Percentiles rank a stretch among this genome's conserved stretches.
These are phyloP conservation scores for Rossbeevera mucosa DNA, from an alignment of 768 basidiomycete genomes.

Conservation along the genomic window DNA sequence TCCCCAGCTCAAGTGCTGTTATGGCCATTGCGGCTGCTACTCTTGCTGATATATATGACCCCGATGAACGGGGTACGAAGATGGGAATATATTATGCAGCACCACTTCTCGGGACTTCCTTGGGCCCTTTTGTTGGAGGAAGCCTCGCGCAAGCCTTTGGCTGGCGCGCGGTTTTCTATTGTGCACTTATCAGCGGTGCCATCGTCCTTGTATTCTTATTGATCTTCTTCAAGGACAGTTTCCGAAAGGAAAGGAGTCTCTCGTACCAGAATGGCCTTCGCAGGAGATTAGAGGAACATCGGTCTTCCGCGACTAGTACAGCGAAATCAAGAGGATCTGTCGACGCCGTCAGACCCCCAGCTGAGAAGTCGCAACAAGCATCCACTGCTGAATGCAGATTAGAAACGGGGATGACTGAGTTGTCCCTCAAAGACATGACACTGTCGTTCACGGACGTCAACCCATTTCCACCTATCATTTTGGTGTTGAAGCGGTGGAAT, in stretches of 20 bases:
- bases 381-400: background rate
- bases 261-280: slow-evolving; percentile 68
- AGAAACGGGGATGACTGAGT: slow-evolving; percentile 6
- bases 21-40: slow-evolving; percentile 73
- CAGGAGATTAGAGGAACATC: slow-evolving; percentile 32
- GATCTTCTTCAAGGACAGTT: slow-evolving; percentile 75
- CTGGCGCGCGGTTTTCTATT: slow-evolving; percentile 88
- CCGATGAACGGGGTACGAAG: slow-evolving; percentile 72
- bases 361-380: slow-evolving; percentile 7
- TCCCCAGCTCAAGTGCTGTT: slow-evolving; percentile 56
- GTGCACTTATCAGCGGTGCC: slow-evolving; percentile 60
- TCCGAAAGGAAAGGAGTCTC: slow-evolving; percentile 74
- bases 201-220: slow-evolving; percentile 52
- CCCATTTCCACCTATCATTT: slow-evolving; percentile 56
- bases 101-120: slow-evolving; percentile 63
- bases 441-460: slow-evolving; percentile 67
- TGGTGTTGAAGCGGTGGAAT: slow-evolving; percentile 58
- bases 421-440: slow-evolving; percentile 36
- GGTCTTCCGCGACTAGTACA: slow-evolving; percentile 6
- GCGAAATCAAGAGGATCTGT: background rate
- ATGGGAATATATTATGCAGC: slow-evolving; percentile 83
- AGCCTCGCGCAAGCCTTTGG: slow-evolving; percentile 57
- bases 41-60: slow-evolving; percentile 75
- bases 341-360: background rate
- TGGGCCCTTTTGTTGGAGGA: slow-evolving; percentile 72